Percentiles rank a stretch among this genome's conserved stretches.
Conservation (phyloP, 1,139 yeast genomes). For the Meyerozyma athensensis region DNA sequence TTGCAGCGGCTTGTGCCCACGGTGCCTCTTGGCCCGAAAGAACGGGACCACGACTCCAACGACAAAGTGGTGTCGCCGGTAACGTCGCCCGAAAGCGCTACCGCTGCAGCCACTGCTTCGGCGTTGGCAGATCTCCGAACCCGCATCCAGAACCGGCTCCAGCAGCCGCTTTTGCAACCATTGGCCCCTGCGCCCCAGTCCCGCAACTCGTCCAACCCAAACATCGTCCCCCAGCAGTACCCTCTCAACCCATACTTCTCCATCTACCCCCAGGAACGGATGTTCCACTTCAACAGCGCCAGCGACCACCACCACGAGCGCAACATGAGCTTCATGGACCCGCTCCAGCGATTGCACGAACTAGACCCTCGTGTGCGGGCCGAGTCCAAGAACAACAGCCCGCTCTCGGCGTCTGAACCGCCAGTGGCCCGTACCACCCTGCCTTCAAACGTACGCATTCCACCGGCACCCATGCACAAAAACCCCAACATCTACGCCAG, state of each 20-base stretch:
- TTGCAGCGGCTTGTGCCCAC: not conserved
- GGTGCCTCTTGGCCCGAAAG: not conserved
- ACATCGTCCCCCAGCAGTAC: constrained; percentile 30
- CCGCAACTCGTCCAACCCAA: constrained; percentile 18
- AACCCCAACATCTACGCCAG: constrained; percentile 6
- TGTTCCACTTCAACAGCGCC: constrained; percentile 4
- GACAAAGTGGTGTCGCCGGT: constrained; percentile 1
- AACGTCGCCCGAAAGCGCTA: constrained; percentile 1
- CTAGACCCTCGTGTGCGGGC: constrained; percentile 8
- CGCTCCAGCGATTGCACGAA: constrained; percentile 28
- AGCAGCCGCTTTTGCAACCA: constrained; percentile 1
- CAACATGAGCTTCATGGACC: constrained; percentile 23
- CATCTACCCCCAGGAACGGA: constrained; percentile 14
- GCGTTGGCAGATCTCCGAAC: constrained; percentile 3
- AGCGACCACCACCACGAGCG: constrained; percentile 4
- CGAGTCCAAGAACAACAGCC: constrained; percentile 13
- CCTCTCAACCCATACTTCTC: constrained; percentile 37
- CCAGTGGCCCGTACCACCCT: constrained; percentile 4
- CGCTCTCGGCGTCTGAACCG: constrained; percentile 12
- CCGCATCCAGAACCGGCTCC: not conserved
- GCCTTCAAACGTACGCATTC: not conserved
- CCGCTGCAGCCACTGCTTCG: constrained; percentile 1
- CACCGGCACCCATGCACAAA: not conserved
- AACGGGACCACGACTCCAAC: not conserved
- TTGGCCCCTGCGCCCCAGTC: constrained; percentile 6